Base-by-base conservation (phyloP, 257 asterid species). In the Solanum bulbocastanum region DNA sequence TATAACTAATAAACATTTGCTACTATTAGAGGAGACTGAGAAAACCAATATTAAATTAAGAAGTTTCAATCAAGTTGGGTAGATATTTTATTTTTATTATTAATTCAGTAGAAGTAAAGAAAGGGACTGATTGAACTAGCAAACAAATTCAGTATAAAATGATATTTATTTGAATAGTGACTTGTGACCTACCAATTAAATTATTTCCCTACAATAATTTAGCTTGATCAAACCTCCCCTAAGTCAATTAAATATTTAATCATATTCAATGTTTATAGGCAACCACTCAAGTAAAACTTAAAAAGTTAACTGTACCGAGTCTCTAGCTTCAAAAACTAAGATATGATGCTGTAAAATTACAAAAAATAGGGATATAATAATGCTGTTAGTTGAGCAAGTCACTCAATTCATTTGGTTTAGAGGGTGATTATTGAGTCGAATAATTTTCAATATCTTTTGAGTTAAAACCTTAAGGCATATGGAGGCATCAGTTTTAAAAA, bases 401-500 rank as follows among this genome's bases (percentile, higher is more conserved):
- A 56, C 65, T 18, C n/a, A 56, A 56, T 20, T 56, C 11, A 56
- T 56, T 56, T 56, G 10, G 1, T 6, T 56, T 4, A 14, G 7
- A 46, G 20, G 3, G 3, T 56, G 25, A 3, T 20, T 6, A 56
- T 20, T 2, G 1, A 6, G 0, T 3, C 65, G 4, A 0, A 56
- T 20, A 20, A 56, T 52, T 6, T 10, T 52, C 23, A 16, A 52
- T 52, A 16, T 16, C 62, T 52, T 52, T 52, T 5, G 0, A 1
- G 23, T 52, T 52, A 52, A 44, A 44, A 42, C 49, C 49, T 42
- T 0, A 49, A 2, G 62, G 4, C 10, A 52, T 16, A 20, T 35
- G 20, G 86, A 78, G 87, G 89, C 89, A 87, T 87, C 87, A 87
- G 87, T 83, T 83, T 83, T 87, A 87, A 87, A 87, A 87, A 83